phyloP scores from a whole-genome alignment of 164 flowering plant species.

The Protea cynaroides region DNA sequence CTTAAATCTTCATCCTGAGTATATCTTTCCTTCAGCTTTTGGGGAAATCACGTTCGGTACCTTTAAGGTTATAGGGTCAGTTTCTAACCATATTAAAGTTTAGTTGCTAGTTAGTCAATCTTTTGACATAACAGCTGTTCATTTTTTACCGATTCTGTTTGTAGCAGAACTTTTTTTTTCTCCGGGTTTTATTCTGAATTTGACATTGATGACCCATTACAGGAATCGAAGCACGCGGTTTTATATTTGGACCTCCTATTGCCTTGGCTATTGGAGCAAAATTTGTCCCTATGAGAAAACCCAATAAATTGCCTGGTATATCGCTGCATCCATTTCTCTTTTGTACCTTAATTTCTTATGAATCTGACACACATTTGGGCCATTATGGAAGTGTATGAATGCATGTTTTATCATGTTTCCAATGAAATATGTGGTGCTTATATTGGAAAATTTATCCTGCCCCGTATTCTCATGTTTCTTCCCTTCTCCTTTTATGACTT shows the following conservation, averaged over 20 bases:
- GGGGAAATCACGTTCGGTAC: background rate
- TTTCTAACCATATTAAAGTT: background rate
- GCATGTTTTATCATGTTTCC: background rate
- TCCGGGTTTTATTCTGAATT: background rate
- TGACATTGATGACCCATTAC: constrained; percentile 19
- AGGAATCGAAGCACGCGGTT: constrained; percentile 98
- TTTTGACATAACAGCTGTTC: background rate
- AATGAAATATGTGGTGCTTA: too few species aligned
- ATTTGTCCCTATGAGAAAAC: constrained; percentile 96
- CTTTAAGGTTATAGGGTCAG: background rate
- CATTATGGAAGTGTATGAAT: background rate
- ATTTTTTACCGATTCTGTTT: background rate
- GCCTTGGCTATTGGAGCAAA: constrained; percentile 97
- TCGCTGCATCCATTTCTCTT: background rate
- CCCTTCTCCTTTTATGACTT: too few species aligned
- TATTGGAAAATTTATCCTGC: too few species aligned
- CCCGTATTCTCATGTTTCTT: too few species aligned
- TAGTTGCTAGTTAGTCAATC: background rate
- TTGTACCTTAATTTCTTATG: background rate
- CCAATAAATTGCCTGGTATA: constrained; percentile 88
- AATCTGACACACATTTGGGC: background rate
- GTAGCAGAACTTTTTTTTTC: background rate
- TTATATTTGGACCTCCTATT: constrained; percentile 97
- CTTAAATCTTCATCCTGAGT: background rate
- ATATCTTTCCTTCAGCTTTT: background rate